A percentile compares a stretch with the other conserved stretches of the same genome.
phyloP scores from a whole-genome alignment of 208 protist genomes.

The Endotrypanum monterogeii region DNA sequence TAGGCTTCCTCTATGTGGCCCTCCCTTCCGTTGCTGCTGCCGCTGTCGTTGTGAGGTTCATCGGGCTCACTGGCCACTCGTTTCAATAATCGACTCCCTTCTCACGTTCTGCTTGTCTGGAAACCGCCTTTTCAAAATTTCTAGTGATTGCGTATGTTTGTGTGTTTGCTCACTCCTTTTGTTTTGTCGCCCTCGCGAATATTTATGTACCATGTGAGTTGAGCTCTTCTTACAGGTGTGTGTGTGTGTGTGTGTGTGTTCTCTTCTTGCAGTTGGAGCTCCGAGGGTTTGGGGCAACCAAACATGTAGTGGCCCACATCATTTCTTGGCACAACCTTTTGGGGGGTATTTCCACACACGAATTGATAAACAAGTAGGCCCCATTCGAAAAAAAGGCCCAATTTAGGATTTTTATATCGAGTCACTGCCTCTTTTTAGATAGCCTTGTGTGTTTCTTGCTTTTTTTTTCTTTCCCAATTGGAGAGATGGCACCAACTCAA shows the following conservation, averaged over 20 bases:
- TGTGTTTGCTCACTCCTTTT: background rate
- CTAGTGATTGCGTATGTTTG: background rate
- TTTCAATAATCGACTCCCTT: too few relatives aligned
- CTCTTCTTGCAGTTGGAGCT: too few relatives aligned
- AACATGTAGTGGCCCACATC: too few relatives aligned
- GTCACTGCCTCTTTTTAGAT: background rate
- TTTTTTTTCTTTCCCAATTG: background rate
- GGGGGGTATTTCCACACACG: background rate
- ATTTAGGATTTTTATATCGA: background rate
- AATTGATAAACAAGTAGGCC: background rate
- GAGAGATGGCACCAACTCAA: background rate
- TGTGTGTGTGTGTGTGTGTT: slow-evolving; percentile 3
- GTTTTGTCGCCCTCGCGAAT: too few relatives aligned
- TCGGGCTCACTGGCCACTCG: background rate
- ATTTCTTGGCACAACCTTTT: too few relatives aligned
- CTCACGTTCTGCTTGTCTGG: background rate
- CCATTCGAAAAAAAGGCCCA: background rate
- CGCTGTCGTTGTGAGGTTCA: background rate
- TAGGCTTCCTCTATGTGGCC: background rate
- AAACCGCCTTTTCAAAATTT: background rate
- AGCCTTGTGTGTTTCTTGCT: background rate
- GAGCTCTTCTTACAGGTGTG: background rate
- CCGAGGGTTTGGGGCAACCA: too few relatives aligned
- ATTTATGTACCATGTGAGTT: background rate
- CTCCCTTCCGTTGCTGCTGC: background rate